Conservation (phyloP, 1,139 yeast species). For the Diutina neorugosa region DNA sequence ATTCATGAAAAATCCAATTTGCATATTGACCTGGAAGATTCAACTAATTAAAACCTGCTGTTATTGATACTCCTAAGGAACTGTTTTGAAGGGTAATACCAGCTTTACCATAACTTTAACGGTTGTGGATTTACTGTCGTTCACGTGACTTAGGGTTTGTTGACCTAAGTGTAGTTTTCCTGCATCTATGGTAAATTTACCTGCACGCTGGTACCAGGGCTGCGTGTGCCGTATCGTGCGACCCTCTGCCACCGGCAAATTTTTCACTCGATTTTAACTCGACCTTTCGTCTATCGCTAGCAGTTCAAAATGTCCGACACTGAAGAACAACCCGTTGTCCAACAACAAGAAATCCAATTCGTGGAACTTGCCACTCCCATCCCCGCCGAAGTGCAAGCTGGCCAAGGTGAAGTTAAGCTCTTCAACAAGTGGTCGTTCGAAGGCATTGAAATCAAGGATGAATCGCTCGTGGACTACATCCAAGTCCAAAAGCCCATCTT, state of each 20-base stretch:
- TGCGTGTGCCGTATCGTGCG: neutral
- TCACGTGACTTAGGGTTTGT: conserved; percentile 3
- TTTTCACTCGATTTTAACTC: neutral
- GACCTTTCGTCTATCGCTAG: neutral
- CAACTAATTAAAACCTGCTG: neutral
- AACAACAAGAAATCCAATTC: conserved; percentile 61
- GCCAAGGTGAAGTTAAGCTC: conserved; percentile 91
- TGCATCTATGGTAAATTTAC: neutral
- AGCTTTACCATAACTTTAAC: neutral
- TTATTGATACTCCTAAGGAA: neutral
- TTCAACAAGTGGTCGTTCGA: conserved; percentile 99
- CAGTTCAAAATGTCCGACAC: conserved; percentile 32
- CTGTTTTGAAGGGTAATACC: neutral
- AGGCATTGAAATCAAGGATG: conserved; percentile 95
- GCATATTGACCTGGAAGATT: neutral
- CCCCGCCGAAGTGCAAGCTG: conserved; percentile 95
- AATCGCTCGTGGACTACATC: conserved; percentile 95
- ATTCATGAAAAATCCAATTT: neutral
- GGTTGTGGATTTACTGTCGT: neutral
- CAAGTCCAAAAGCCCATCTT: conserved; percentile 97
- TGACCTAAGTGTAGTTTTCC: neutral
- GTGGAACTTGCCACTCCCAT: conserved; percentile 88
- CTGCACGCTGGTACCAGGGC: neutral
- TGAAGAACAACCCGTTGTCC: conserved; percentile 46
- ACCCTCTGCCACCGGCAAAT: neutral